Base-by-base conservation (phyloP, 768 basidiomycete genomes). In the Xanthoconium purpureum region DNA sequence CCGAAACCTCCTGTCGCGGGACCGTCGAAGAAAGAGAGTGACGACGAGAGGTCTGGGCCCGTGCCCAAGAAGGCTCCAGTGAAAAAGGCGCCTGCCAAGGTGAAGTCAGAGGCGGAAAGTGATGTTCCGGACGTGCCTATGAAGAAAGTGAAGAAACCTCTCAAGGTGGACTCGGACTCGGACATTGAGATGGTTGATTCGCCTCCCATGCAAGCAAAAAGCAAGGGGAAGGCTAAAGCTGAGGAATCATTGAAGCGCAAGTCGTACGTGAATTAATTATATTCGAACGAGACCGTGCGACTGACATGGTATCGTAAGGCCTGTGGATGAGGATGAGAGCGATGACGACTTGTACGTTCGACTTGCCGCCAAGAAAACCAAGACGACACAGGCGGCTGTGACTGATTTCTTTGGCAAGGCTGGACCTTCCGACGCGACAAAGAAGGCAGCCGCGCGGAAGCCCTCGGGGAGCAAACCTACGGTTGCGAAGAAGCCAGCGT, bases 361-460 rank as follows among this genome's bases (percentile, higher is more conserved):
- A 58, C 83, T 83, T 8, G 76, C 72, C 0, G 70, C 73, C 52
- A 88, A 87, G 78, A 84, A 81, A 73, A 78, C 77, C 61, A 74
- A 76, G 47, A 63, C 67, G 20, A 36, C 64, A 10, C 76, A 80
- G 53, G 66, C 77, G 0, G 62, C 75, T 6, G 70, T 87, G 54
- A 81, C 80, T 6, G 84, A 87, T 63, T 88, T 86, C 76, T 85
- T 87, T 60, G 71, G 69, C 37, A 84, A 85, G 66, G 24, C 60
- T 44, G 71, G 67, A 6, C 68, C 73, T 11, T 65, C 71, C 2
- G 76, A 74, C 15, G 63, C 66, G 57, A 58, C 69, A 35, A 79
- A 80, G 71, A 78, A 70, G 55, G 61, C 77, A 33, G 67, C 72
- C 6, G 68, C 67, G 29, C 76, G 78, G 55, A 84, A 84, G 63